Base-by-base conservation (phyloP, 1,284 basidiomycete genomes). In the Caloboletus inedulis region DNA sequence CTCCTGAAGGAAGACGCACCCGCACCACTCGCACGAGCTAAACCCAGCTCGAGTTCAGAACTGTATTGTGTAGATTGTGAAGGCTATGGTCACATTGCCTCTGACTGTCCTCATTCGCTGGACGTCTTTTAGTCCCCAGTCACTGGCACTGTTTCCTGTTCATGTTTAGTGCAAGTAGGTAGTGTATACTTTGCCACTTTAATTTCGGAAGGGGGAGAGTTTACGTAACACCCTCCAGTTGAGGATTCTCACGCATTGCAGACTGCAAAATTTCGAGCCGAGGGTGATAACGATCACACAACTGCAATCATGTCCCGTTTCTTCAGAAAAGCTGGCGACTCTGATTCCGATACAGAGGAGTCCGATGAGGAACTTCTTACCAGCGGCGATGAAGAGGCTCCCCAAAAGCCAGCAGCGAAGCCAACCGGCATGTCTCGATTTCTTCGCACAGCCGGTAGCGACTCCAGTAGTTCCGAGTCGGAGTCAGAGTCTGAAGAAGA, bases 341-440 rank as follows among this genome's bases (percentile, higher is more conserved):
- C 87, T 53, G 88, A 91, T 68, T 86, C 84, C 40, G 87, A 90
- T 51, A 80, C 84, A 48, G 85, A 87, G 60, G 81, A 84, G 55
- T 90, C 87, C 43, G 86, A 90, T 57, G 89, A 92, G 72, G 90
- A 90, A 75, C 79, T 87, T 67, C 83, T 91, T 73, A 84, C 81
- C 63, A 85, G 82, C 62, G 87, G 80, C 55, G 89, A 87, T 51
- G 89, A 91, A 56, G 78, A 80, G 49, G 77, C 74, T 4, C 73
- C 77, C 39, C 69, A 77, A 47, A 80, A 81, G 58, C 53, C 79
- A n/a, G 61, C 74, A 31, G 69, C 78, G 13, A 84, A 84, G 66
- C 78, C 81, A 45, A 82, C 81, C 31, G 65, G 65, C 54, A 90
- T 91, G 85, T 82, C 85, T 58, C 81, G 85, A 54, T 91, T 91